phyloP scores from a whole-genome alignment of 2,329 filamentous ascomycete genomes.

The Fusarium phyllophilum region DNA sequence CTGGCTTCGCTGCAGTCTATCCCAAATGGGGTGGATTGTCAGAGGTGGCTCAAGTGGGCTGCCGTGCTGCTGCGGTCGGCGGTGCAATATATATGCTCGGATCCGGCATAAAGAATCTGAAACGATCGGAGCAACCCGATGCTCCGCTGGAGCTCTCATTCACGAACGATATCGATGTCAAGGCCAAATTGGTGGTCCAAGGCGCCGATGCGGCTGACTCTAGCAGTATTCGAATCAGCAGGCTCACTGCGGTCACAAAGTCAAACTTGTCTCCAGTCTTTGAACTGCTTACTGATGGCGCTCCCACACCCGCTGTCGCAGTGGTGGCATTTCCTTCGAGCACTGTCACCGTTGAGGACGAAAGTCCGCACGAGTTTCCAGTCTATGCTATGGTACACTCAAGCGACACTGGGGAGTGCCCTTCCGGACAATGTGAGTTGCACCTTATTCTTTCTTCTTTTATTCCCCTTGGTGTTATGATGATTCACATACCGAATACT shows the following conservation, averaged over 20 bases:
- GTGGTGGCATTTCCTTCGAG: slow-evolving; percentile 73
- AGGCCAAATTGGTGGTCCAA: slow-evolving; percentile 64
- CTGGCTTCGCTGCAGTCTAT: slow-evolving; percentile 88
- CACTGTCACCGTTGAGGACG: slow-evolving; percentile 52
- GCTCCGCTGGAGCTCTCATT: slow-evolving; percentile 59
- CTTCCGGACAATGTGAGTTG: slow-evolving; percentile 86
- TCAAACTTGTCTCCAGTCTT: slow-evolving; percentile 75
- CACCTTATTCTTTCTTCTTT: slow-evolving; percentile 28
- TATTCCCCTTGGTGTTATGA: slow-evolving; percentile 70
- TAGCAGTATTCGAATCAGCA: slow-evolving; percentile 57
- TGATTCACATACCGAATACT: slow-evolving; percentile 89
- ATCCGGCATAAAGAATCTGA: slow-evolving; percentile 65
- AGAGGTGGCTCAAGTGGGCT: slow-evolving; percentile 91
- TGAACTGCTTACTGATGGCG: slow-evolving; percentile 75
- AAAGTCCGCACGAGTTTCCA: slow-evolving; percentile 55
- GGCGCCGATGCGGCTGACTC: slow-evolving; percentile 48
- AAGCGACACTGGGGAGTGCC: slow-evolving; percentile 93
- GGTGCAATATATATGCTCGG: slow-evolving; percentile 90
- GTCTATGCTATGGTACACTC: slow-evolving; percentile 79
- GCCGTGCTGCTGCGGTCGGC: slow-evolving; percentile 89
- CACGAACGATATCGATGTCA: slow-evolving; percentile 67
- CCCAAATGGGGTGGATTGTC: slow-evolving; percentile 93
- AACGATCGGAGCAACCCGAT: slow-evolving; percentile 33
- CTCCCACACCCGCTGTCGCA: slow-evolving; percentile 78
- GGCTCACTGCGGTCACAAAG: slow-evolving; percentile 75